Evolutionary conservation across 2,329 filamentous ascomycete genomes (phyloP).

Genomic region (Chalara sp.): DNA sequence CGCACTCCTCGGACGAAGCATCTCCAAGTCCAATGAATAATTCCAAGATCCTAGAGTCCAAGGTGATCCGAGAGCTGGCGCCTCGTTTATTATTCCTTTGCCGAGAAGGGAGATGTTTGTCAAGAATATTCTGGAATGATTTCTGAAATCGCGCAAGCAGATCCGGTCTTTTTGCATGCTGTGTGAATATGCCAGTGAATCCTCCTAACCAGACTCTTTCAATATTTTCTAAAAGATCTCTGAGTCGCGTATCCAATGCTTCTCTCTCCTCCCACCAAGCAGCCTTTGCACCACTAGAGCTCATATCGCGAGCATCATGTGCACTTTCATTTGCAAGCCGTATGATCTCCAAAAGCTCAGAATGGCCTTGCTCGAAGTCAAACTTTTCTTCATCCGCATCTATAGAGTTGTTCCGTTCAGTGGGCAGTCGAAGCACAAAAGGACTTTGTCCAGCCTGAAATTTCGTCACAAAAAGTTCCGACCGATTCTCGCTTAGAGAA

Average conservation of each 20-base stretch:
- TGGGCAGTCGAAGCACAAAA: conserved; percentile 79
- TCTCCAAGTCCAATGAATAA: conserved; percentile 83
- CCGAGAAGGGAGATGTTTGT: conserved; percentile 80
- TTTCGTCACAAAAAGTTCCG: conserved; percentile 86
- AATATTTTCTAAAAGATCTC: conserved; percentile 73
- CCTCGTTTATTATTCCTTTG: conserved; percentile 52
- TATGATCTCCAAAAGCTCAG: conserved; percentile 79
- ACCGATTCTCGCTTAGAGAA: conserved; percentile 71
- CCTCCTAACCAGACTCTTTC: conserved; percentile 93
- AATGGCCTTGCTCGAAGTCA: conserved; percentile 71
- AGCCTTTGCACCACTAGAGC: conserved; percentile 65
- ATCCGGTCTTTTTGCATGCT: conserved; percentile 54
- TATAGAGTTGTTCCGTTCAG: conserved; percentile 74
- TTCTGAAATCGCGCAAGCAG: conserved; percentile 70
- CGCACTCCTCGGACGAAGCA: conserved; percentile 56
- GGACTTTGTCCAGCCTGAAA: conserved; percentile 69
- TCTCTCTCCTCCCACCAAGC: conserved; percentile 90
- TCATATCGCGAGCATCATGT: conserved; percentile 66
- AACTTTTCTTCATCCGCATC: conserved; percentile 78
- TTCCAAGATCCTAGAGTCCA: conserved; percentile 69
- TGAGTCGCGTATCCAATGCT: conserved; percentile 68
- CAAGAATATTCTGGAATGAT: conserved; percentile 70
- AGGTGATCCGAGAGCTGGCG: conserved; percentile 33
- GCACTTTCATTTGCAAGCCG: conserved; percentile 75
- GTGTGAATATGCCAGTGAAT: conserved; percentile 90